Percentiles rank a stretch among this genome's conserved stretches.
phyloP scores from a whole-genome alignment of 2,329 filamentous ascomycete genomes.

The Cladosporium sp. region DNA sequence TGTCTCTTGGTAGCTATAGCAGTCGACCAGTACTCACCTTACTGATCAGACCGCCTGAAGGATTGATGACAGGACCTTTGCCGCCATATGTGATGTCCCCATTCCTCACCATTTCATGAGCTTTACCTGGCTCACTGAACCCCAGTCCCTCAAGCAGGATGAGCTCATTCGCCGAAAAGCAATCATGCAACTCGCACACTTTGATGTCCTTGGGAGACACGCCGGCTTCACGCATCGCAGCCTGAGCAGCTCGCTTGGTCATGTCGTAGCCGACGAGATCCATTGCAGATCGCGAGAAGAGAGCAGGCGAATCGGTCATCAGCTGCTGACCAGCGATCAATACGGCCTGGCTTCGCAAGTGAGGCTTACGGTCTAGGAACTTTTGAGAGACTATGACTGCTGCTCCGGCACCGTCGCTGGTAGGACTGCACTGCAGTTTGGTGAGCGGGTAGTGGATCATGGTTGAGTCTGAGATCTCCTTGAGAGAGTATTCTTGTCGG shows the following conservation, averaged over 20 bases:
- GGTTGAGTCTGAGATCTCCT: slow-evolving; percentile 70
- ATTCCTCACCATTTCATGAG: slow-evolving; percentile 80
- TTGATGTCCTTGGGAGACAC: slow-evolving; percentile 63
- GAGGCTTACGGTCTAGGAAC: slow-evolving; percentile 79
- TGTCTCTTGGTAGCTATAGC: neutral
- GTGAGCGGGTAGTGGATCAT: slow-evolving; percentile 84
- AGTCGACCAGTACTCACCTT: slow-evolving; percentile 45
- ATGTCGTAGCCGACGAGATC: slow-evolving; percentile 87
- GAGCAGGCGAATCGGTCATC: slow-evolving; percentile 71
- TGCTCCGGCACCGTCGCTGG: slow-evolving; percentile 85
- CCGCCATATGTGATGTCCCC: slow-evolving; percentile 91
- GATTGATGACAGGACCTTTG: slow-evolving; percentile 74
- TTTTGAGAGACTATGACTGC: slow-evolving; percentile 83
- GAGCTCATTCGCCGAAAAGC: slow-evolving; percentile 95
- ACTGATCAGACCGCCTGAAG: slow-evolving; percentile 85
- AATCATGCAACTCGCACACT: slow-evolving; percentile 92
- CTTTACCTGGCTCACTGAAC: slow-evolving; percentile 70
- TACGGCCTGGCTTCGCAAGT: slow-evolving; percentile 77
- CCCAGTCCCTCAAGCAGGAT: slow-evolving; percentile 82
- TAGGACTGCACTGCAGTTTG: slow-evolving; percentile 97
- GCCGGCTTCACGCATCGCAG: slow-evolving; percentile 69
- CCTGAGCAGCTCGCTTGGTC: slow-evolving; percentile 64
- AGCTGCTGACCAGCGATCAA: slow-evolving; percentile 83
- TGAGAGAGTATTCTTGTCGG: slow-evolving; percentile 80
- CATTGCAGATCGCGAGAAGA: slow-evolving; percentile 78